Evolutionary conservation across 176 grass and related monocot genomes (phyloP).

Genomic region (Phoenix dactylifera): DNA sequence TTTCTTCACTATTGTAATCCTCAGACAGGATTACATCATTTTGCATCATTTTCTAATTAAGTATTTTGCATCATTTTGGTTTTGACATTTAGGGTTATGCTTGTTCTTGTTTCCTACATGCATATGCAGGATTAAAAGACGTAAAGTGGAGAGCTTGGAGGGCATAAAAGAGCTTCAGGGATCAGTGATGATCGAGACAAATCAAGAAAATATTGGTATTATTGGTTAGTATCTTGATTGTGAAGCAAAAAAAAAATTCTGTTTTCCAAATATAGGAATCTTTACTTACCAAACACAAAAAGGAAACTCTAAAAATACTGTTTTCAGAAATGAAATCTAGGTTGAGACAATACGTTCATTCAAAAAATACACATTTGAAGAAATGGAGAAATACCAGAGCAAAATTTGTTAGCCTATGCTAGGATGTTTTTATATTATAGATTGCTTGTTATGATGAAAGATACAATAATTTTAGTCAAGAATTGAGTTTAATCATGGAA

Average conservation of each 20-base stretch:
- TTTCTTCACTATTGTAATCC: too few relatives aligned
- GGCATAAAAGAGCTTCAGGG: slow-evolving; percentile 9
- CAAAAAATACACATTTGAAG: too few relatives aligned
- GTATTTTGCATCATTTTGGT: slow-evolving; percentile 13
- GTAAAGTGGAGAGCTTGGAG: slow-evolving; percentile 27
- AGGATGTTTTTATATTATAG: too few relatives aligned
- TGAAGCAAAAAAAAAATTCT: background rate
- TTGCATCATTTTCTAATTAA: slow-evolving; percentile 19
- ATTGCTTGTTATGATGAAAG: too few relatives aligned
- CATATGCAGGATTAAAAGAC: slow-evolving; percentile 46
- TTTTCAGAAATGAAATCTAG: too few relatives aligned
- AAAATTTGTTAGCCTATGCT: too few relatives aligned
- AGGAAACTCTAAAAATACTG: too few relatives aligned
- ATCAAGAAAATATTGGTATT: slow-evolving; percentile 27
- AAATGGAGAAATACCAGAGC: too few relatives aligned
- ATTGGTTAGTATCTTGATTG: slow-evolving; percentile 12
- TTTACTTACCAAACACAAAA: background rate
- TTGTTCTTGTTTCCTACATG: slow-evolving; percentile 16
- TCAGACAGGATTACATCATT: too few relatives aligned
- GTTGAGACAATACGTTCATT: too few relatives aligned
- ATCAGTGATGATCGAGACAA: slow-evolving; percentile 12
- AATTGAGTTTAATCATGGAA: too few relatives aligned
- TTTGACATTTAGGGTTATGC: slow-evolving; percentile 8
- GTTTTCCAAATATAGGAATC: background rate
- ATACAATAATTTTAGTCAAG: too few relatives aligned